A percentile compares a stretch with the other conserved stretches of the same genome.
Conservation (phyloP, 805 yeast species). For the Starmerella floricola region DNA sequence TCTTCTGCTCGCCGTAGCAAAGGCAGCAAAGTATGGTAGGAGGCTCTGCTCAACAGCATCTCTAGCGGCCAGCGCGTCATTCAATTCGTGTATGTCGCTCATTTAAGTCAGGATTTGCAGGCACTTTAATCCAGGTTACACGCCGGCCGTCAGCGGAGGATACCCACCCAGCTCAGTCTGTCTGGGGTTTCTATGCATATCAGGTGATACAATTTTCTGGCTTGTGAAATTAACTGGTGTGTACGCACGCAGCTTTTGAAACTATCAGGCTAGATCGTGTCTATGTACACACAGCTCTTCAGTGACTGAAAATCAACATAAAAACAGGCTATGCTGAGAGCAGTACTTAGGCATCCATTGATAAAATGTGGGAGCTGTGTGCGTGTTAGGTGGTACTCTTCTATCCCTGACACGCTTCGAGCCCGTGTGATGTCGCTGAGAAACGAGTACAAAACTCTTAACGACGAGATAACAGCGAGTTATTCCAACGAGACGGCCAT, state of each 20-base stretch:
- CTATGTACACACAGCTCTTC: too few species aligned
- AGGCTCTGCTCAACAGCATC: constrained; percentile 11
- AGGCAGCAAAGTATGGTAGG: constrained; percentile 17
- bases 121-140: too few species aligned
- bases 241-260: too few species aligned
- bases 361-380: too few species aligned
- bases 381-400: background rate
- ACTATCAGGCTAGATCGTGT: too few species aligned
- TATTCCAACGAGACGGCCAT: constrained; percentile 38
- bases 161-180: too few species aligned
- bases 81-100: background rate
- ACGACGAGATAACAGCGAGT: constrained; percentile 31
- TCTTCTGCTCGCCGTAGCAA: constrained; percentile 21
- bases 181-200: too few species aligned
- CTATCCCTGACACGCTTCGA: constrained; percentile 41
- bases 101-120: background rate
- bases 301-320: too few species aligned
- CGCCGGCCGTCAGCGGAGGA: too few species aligned
- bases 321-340: too few species aligned
- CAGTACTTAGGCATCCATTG: background rate
- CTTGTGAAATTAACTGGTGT: too few species aligned
- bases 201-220: too few species aligned
- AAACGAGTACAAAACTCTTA: constrained; percentile 34
- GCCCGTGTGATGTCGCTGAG: constrained; percentile 36
- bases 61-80: constrained; percentile 4